phyloP scores from a whole-genome alignment of 306 rosid genomes.

The Prunus persica region DNA sequence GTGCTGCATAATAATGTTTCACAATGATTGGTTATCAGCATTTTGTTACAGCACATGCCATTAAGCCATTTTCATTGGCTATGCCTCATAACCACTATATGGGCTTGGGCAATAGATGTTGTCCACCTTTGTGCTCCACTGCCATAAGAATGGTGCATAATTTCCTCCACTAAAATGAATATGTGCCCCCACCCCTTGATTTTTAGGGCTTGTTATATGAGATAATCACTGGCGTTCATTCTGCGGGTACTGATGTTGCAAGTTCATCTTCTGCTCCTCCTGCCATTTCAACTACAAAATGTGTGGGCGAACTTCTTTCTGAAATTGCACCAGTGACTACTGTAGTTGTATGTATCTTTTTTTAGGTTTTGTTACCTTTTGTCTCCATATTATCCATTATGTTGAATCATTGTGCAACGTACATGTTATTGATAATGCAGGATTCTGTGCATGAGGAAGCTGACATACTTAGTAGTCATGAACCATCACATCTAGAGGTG shows the following conservation, averaged over 20 bases:
- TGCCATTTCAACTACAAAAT: conserved; percentile 37
- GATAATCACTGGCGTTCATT: conserved; percentile 60
- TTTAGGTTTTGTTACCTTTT: conserved; percentile 12
- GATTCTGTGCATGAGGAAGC: conserved; percentile 40
- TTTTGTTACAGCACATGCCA: neutral
- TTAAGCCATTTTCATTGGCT: neutral
- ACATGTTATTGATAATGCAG: conserved; percentile 39
- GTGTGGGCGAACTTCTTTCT: conserved; percentile 55
- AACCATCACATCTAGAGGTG: conserved; percentile 60
- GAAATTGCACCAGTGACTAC: conserved; percentile 45
- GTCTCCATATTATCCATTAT: conserved; percentile 9
- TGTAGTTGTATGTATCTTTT: conserved; percentile 32
- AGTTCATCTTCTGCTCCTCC: conserved; percentile 83
- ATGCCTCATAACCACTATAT: neutral
- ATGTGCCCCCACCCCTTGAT: conserved; percentile 18
- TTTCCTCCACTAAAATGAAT: neutral
- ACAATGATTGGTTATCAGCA: neutral
- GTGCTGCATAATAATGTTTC: neutral
- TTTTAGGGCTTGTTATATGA: conserved; percentile 63
- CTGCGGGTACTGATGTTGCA: conserved; percentile 57
- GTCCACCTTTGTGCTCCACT: neutral
- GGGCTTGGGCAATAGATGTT: neutral
- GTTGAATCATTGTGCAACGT: conserved; percentile 8
- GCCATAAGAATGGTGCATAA: neutral
- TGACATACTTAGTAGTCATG: conserved; percentile 36